A percentile compares a stretch with the other conserved stretches of the same genome.
These are phyloP conservation scores for Lasiodiplodia theobromae DNA, from an alignment of 2,329 filamentous ascomycete genomes.

Conservation along the genomic window DNA sequence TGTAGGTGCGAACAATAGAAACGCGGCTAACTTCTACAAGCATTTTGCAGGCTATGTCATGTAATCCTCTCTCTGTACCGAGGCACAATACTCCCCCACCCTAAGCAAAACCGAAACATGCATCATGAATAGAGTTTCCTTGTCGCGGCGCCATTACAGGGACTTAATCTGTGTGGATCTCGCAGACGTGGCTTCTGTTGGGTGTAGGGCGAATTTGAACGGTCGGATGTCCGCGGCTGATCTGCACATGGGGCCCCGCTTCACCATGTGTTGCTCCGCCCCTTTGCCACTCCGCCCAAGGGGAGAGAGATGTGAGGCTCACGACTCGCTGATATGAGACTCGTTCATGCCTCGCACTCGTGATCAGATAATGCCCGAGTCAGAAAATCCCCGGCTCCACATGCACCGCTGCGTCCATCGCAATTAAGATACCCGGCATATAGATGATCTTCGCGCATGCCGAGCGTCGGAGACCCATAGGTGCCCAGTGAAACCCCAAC, in stretches of 20 bases:
- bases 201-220: conserved; percentile 62
- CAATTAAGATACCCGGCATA: conserved; percentile 12
- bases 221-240: conserved; percentile 42
- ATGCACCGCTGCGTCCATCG: neutral
- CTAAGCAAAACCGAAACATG: conserved; percentile 36
- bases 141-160: conserved; percentile 65
- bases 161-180: conserved; percentile 69
- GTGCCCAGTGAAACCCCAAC: neutral
- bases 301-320: neutral
- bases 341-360: neutral
- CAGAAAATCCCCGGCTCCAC: neutral
- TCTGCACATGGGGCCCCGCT: conserved; percentile 13
- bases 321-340: conserved; percentile 17
- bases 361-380: conserved; percentile 5
- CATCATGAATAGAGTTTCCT: conserved; percentile 47
- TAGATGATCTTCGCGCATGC: neutral
- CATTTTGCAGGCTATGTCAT: conserved; percentile 32
- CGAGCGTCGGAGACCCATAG: neutral
- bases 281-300: neutral
- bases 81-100: neutral
- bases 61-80: neutral
- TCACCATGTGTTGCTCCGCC: no score
- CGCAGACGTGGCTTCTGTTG: conserved; percentile 68
- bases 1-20: conserved; percentile 35
- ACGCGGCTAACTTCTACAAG: conserved; percentile 42